phyloP scores from a whole-genome alignment of 2,329 filamentous ascomycete species.

The Cytospora leucostoma region DNA sequence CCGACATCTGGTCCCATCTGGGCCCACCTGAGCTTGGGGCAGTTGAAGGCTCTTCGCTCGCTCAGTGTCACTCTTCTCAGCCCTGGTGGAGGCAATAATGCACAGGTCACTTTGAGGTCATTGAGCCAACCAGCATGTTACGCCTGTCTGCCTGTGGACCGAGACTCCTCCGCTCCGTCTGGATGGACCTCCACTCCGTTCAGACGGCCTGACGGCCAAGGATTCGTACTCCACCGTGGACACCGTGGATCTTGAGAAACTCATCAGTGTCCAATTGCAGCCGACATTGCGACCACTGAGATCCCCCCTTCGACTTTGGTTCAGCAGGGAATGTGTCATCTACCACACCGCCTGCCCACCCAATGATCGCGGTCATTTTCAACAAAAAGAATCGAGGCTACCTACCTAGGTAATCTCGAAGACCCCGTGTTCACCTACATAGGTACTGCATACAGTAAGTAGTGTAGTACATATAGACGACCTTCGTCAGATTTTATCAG shows the following conservation, averaged over 20 bases:
- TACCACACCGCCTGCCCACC: slow-evolving; percentile 27
- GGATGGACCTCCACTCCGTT: background rate
- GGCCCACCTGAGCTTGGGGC: slow-evolving; percentile 18
- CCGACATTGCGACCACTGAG: slow-evolving; percentile 12
- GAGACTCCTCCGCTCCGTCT: slow-evolving; percentile 6
- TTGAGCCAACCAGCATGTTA: background rate
- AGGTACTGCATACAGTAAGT: background rate
- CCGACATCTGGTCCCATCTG: background rate
- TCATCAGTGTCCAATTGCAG: slow-evolving; percentile 19
- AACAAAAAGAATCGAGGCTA: slow-evolving; percentile 1
- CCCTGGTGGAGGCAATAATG: slow-evolving; percentile 7
- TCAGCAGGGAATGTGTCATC: slow-evolving; percentile 20
- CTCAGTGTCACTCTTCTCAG: background rate
- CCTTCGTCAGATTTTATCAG: background rate
- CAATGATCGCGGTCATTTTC: slow-evolving; percentile 22
- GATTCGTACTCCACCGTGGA: slow-evolving; percentile 14
- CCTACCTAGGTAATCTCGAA: too few relatives aligned
- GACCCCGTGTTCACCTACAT: background rate
- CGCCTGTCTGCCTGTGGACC: background rate
- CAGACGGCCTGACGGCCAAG: slow-evolving; percentile 10
- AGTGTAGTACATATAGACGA: background rate
- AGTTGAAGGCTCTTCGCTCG: slow-evolving; percentile 14
- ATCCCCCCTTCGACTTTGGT: slow-evolving; percentile 20
- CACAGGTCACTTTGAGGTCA: slow-evolving; percentile 24
- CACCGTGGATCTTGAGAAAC: slow-evolving; percentile 17